These are phyloP conservation scores for Fusarium sp. DNA, from an alignment of 2,329 filamentous ascomycete species.

Conservation along the genomic window DNA sequence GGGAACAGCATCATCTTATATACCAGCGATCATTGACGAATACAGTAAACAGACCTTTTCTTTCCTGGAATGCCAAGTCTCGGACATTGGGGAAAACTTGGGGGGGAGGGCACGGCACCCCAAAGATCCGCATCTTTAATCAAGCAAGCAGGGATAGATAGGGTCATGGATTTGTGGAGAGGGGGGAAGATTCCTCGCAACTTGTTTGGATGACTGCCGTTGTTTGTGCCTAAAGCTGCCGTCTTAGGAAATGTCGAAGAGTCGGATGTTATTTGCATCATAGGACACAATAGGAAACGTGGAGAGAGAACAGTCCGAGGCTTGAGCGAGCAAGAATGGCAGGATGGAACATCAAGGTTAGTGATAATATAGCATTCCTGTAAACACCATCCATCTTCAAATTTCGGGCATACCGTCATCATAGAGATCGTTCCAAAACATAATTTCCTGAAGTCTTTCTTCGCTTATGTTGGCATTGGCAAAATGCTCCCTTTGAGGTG, in stretches of 20 bases:
- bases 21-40: background rate
- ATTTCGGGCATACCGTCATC: no score
- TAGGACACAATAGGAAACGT: background rate
- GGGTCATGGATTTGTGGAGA: constrained; percentile 10
- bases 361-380: no score
- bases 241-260: background rate
- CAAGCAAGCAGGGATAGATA: background rate
- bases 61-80: background rate
- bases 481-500: no score
- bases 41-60: background rate
- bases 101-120: background rate
- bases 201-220: background rate
- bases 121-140: constrained; percentile 1
- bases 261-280: background rate
- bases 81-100: constrained; percentile 1
- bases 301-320: background rate
- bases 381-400: no score
- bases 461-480: no score
- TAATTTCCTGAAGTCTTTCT: no score
- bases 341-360: background rate
- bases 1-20: background rate
- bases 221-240: background rate
- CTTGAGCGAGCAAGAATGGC: background rate
- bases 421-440: no score
- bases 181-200: background rate